Conservation (phyloP, 768 basidiomycete genomes). For the Chlorophyllum brunneum region DNA sequence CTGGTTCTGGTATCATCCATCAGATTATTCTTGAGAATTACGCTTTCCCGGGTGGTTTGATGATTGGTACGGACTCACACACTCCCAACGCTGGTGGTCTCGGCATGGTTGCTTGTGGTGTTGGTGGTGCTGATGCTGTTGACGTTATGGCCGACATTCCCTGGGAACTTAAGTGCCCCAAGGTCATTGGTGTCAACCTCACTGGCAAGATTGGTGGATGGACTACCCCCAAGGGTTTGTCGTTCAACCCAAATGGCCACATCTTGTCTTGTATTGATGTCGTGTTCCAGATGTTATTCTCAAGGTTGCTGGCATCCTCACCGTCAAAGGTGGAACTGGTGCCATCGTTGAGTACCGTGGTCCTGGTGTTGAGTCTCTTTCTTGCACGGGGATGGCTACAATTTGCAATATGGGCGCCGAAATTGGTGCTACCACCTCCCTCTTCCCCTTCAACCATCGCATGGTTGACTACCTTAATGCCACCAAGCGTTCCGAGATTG, state of each 20-base stretch:
- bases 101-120: constrained; percentile 99
- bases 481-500: constrained; percentile 88
- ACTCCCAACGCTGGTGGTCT: constrained; percentile 99
- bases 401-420: constrained; percentile 99
- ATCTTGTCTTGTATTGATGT: constrained; percentile 12
- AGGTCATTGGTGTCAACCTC: constrained; percentile 96
- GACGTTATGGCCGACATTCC: constrained; percentile 98
- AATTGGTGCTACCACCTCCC: constrained; percentile 96
- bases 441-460: constrained; percentile 97
- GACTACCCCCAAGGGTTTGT: constrained; percentile 93
- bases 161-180: constrained; percentile 99
- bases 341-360: constrained; percentile 98
- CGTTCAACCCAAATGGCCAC: background rate
- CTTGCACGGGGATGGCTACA: constrained; percentile 98
- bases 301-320: constrained; percentile 98
- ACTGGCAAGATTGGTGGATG: constrained; percentile 94
- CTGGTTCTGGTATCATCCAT: constrained; percentile 98
- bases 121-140: constrained; percentile 98
- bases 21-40: constrained; percentile 99
- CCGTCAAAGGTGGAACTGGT: constrained; percentile 99
- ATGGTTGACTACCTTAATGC: constrained; percentile 93
- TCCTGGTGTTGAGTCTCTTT: constrained; percentile 91
- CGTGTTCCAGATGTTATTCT: constrained; percentile 80
- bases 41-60: constrained; percentile 97
- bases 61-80: constrained; percentile 99